Conservation (phyloP, 345 rosid species). For the Turnera subulata region DNA sequence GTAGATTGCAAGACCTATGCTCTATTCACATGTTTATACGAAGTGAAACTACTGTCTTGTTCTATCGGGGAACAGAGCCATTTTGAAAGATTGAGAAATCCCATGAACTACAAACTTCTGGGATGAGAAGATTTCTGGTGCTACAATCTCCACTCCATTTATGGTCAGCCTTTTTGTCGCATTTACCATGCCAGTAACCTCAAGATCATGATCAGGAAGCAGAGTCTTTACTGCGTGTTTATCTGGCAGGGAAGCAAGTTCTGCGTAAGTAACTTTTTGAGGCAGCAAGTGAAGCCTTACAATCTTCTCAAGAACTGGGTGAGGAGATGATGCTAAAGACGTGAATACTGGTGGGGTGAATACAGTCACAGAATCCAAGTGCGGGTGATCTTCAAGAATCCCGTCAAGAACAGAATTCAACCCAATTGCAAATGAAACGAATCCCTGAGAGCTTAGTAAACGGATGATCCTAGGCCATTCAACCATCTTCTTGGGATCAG, state of each 20-base stretch:
- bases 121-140: constrained; percentile 52
- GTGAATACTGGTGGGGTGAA: constrained; percentile 54
- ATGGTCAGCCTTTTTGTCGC: constrained; percentile 28
- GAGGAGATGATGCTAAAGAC: constrained; percentile 43
- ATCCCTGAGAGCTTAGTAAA: constrained; percentile 60
- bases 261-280: constrained; percentile 32
- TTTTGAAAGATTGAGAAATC: constrained; percentile 42
- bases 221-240: constrained; percentile 41
- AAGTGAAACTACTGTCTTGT: background rate
- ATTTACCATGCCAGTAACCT: constrained; percentile 26
- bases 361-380: constrained; percentile 49
- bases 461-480: constrained; percentile 62
- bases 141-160: constrained; percentile 44
- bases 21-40: no score
- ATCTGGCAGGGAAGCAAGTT: constrained; percentile 44
- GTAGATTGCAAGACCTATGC: no score
- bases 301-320: constrained; percentile 45
- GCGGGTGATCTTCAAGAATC: constrained; percentile 38
- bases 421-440: constrained; percentile 66
- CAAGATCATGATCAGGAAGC: constrained; percentile 38
- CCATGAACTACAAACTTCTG: constrained; percentile 51
- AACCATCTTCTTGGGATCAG: constrained; percentile 25
- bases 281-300: constrained; percentile 56
- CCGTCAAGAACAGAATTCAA: constrained; percentile 60
- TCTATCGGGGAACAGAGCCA: constrained; percentile 19